These are phyloP conservation scores for Parietaria judaica DNA, from an alignment of 306 rosid species.

Conservation along the genomic window DNA sequence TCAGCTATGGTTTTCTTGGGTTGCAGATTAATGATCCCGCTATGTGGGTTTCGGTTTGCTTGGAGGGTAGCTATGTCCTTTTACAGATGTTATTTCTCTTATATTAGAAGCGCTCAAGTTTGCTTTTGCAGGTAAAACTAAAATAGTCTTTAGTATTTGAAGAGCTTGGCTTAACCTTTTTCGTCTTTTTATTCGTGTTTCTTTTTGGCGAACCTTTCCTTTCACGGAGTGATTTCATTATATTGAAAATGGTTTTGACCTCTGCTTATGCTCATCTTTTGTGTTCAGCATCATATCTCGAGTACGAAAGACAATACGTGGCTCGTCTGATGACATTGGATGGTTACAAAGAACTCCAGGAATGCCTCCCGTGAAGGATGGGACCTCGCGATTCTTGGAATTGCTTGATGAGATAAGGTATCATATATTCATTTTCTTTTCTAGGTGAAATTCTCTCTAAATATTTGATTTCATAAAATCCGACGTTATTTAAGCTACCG, in stretches of 20 bases:
- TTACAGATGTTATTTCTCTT: slow-evolving; percentile 41
- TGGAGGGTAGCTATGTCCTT: slow-evolving; percentile 40
- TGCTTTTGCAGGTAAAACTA: slow-evolving; percentile 39
- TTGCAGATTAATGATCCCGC: slow-evolving; percentile 52
- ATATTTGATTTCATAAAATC: not conserved
- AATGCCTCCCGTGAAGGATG: slow-evolving; percentile 68
- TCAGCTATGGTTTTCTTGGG: slow-evolving; percentile 16
- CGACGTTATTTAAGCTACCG: not conserved
- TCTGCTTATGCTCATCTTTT: slow-evolving; percentile 10
- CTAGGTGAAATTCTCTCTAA: slow-evolving; percentile 1
- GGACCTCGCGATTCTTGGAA: slow-evolving; percentile 69
- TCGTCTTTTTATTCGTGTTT: not conserved
- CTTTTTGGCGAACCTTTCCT: slow-evolving; percentile 13
- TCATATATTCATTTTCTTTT: not conserved
- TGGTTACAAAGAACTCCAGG: slow-evolving; percentile 67
- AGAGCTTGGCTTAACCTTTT: slow-evolving; percentile 12
- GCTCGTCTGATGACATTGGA: slow-evolving; percentile 78
- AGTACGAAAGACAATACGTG: slow-evolving; percentile 46
- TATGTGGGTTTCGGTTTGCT: slow-evolving; percentile 38
- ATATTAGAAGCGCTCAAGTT: slow-evolving; percentile 31
- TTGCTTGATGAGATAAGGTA: slow-evolving; percentile 67
- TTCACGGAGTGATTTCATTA: not conserved
- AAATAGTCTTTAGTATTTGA: not conserved
- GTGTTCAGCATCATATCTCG: slow-evolving; percentile 45
- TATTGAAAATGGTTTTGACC: slow-evolving; percentile 6